Evolutionary conservation across 208 protist species (phyloP).

Genomic region (Leishmania tarentolae): DNA sequence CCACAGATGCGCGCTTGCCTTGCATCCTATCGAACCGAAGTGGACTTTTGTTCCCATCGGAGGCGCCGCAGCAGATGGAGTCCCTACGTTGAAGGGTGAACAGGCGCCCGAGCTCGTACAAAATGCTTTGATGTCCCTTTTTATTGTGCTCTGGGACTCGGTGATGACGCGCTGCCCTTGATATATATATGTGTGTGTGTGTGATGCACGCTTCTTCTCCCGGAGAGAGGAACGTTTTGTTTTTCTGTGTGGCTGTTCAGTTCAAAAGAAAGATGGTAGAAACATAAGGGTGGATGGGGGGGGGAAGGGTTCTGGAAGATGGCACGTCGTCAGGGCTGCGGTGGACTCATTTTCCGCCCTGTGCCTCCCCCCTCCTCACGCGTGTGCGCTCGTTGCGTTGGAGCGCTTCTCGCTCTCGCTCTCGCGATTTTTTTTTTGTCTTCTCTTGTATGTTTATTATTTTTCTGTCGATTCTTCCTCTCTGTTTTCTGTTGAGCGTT

Average conservation of each 20-base stretch:
- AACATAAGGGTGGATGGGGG: not conserved
- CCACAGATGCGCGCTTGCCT: not conserved
- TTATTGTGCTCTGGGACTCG: not conserved
- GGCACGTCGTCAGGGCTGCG: not conserved
- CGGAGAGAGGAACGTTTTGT: not conserved
- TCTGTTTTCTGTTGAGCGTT: not conserved
- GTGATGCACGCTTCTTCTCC: not conserved
- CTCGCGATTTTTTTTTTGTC: not conserved
- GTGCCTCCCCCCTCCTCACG: not conserved
- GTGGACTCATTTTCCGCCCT: not conserved
- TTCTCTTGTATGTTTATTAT: not conserved
- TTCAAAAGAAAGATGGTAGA: not conserved
- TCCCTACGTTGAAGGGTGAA: slow-evolving; percentile 1
- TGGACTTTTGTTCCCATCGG: not conserved
- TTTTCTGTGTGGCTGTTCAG: not conserved
- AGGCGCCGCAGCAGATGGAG: slow-evolving; percentile 1
- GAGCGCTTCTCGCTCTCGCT: not conserved
- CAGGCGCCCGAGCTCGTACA: too few relatives aligned
- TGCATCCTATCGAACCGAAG: not conserved
- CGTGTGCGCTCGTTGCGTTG: not conserved
- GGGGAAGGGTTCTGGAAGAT: not conserved
- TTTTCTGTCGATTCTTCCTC: not conserved
- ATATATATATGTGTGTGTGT: not conserved
- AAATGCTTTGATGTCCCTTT: not conserved
- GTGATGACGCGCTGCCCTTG: too few relatives aligned